These are phyloP conservation scores for Scutellaria galericulata DNA, from an alignment of 257 asterid genomes.

Conservation along the genomic window DNA sequence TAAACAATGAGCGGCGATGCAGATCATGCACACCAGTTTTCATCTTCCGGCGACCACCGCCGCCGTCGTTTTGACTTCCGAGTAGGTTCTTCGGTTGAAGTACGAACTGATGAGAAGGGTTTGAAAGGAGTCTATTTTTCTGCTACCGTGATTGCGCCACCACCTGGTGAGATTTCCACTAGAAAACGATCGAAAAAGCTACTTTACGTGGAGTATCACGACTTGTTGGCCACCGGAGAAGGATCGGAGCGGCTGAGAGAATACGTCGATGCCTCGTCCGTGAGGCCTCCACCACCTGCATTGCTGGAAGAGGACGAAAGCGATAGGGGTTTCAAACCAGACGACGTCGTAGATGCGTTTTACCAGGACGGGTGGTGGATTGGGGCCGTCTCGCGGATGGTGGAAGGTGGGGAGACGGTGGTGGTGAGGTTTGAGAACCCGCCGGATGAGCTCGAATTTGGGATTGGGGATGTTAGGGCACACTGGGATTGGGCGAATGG, in stretches of 20 bases:
- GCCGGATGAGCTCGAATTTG: conserved; percentile 2
- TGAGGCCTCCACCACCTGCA: not conserved
- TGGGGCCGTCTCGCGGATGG: conserved; percentile 1
- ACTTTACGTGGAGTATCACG: not conserved
- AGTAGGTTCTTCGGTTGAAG: conserved; percentile 9
- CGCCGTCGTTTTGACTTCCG: not conserved
- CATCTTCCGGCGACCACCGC: not conserved
- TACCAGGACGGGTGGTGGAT: conserved; percentile 6
- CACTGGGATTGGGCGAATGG: conserved; percentile 3
- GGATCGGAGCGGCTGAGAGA: conserved; percentile 5
- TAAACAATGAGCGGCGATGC: no score
- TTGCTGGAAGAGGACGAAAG: not conserved
- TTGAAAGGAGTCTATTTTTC: not conserved
- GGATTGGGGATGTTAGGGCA: not conserved
- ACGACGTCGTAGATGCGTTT: conserved; percentile 15
- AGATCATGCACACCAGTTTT: no score
- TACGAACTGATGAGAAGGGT: not conserved
- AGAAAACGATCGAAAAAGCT: not conserved
- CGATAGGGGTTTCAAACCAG: not conserved
- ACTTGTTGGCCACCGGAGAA: not conserved
- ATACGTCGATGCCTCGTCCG: not conserved
- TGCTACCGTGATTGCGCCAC: not conserved
- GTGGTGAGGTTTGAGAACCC: not conserved
- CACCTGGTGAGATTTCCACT: not conserved
- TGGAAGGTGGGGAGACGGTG: not conserved